A percentile compares a stretch with the other conserved stretches of the same genome.
These are phyloP conservation scores for Silene latifolia DNA, from an alignment of 148 eudicot species.

Conservation along the genomic window DNA sequence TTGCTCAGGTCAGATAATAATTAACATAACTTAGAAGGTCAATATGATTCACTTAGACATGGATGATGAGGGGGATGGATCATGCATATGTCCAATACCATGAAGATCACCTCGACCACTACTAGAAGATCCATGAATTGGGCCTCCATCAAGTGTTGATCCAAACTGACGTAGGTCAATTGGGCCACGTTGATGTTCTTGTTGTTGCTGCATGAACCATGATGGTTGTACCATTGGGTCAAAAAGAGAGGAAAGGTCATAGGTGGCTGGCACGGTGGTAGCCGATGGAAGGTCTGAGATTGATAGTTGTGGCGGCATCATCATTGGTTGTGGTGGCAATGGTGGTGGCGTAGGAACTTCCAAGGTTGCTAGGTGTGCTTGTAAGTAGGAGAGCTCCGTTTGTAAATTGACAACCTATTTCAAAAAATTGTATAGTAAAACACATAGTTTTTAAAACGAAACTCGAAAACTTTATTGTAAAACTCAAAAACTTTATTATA, in stretches of 20 bases:
- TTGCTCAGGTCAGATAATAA: not conserved
- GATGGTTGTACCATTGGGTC: slow-evolving; percentile 33
- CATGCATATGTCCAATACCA: slow-evolving; percentile 31
- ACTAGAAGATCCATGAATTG: slow-evolving; percentile 15
- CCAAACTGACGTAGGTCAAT: slow-evolving; percentile 24
- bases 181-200: slow-evolving; percentile 21
- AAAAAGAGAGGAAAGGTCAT: slow-evolving; percentile 33
- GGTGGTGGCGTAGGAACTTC: slow-evolving; percentile 70
- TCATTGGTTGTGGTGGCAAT: slow-evolving; percentile 37
- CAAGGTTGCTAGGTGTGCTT: slow-evolving; percentile 72
- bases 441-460: too few species aligned
- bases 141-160: slow-evolving; percentile 19
- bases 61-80: slow-evolving; percentile 31
- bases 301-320: slow-evolving; percentile 44
- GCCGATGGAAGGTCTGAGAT: slow-evolving; percentile 39
- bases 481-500: too few species aligned
- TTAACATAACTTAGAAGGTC: not conserved
- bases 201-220: slow-evolving; percentile 27
- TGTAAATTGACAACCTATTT: slow-evolving; percentile 81
- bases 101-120: slow-evolving; percentile 26
- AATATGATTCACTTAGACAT: slow-evolving; percentile 27
- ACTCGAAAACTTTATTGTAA: too few species aligned
- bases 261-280: slow-evolving; percentile 31
- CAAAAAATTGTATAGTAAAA: too few species aligned
- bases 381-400: slow-evolving; percentile 77